Evolutionary conservation across 129 eudicot genomes (phyloP).

Genomic region (Escallonia rubra): DNA sequence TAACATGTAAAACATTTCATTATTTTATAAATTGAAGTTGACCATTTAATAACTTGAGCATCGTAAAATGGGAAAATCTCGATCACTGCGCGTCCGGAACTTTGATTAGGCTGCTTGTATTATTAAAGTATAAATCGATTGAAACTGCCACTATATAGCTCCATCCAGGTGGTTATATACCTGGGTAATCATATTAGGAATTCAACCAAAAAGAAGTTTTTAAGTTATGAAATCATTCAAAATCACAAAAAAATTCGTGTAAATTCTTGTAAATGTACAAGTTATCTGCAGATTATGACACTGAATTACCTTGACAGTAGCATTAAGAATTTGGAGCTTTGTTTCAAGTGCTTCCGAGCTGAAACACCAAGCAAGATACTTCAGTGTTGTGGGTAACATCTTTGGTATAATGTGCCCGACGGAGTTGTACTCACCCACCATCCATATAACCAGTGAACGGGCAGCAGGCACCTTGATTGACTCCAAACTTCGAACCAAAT

Average conservation of each 20-base stretch:
- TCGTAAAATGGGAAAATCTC: too few relatives aligned
- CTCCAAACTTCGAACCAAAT: conserved; percentile 72
- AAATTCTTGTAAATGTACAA: neutral
- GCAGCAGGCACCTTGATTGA: conserved; percentile 70
- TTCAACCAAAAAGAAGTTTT: too few relatives aligned
- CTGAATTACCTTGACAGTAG: conserved; percentile 69
- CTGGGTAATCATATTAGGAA: too few relatives aligned
- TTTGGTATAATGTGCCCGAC: conserved; percentile 57
- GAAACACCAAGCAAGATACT: conserved; percentile 68
- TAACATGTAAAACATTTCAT: too few relatives aligned
- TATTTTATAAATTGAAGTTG: too few relatives aligned
- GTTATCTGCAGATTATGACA: too few relatives aligned
- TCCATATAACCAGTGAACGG: conserved; percentile 75
- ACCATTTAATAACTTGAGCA: too few relatives aligned
- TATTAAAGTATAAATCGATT: too few relatives aligned
- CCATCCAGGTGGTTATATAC: too few relatives aligned
- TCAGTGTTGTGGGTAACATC: conserved; percentile 57
- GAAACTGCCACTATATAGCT: too few relatives aligned
- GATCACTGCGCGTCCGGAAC: too few relatives aligned
- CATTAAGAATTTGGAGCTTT: conserved; percentile 83
- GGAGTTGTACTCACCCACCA: conserved; percentile 79
- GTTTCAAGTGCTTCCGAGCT: conserved; percentile 72
- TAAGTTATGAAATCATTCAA: neutral
- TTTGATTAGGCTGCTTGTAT: too few relatives aligned
- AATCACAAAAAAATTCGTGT: neutral